Evolutionary conservation across 441 rosid species (phyloP).

Genomic region (Hypseocharis bilobata): DNA sequence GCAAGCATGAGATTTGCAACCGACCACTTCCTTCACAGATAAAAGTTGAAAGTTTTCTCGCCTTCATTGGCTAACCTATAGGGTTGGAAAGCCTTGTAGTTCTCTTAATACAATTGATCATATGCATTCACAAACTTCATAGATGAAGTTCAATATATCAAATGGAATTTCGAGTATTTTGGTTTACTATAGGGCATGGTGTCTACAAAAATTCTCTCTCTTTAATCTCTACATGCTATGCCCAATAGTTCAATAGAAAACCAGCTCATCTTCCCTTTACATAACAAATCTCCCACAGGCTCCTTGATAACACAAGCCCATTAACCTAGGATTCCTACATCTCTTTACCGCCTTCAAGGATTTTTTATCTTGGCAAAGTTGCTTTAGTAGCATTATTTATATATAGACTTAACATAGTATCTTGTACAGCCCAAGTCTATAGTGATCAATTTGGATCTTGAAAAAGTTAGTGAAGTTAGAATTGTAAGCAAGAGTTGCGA

Average conservation of each 20-base stretch:
- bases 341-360: neutral
- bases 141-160: no score
- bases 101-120: no score
- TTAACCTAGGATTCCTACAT: neutral
- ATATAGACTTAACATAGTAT: neutral
- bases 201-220: neutral
- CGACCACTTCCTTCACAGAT: no score
- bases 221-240: neutral
- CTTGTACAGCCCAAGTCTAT: neutral
- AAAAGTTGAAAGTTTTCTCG: no score
- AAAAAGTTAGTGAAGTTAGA: neutral
- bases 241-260: neutral
- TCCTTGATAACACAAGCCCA: no score
- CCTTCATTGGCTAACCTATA: no score
- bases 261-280: neutral
- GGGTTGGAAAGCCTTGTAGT: no score
- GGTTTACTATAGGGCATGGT: no score
- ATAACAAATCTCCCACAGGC: neutral
- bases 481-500: neutral
- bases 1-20: no score
- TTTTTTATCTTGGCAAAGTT: neutral
- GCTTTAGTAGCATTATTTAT: neutral
- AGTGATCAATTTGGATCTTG: neutral
- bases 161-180: no score
- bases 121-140: no score